Base-by-base conservation (phyloP, 108 stramenopile genomes). In the Conticribra guillardii region DNA sequence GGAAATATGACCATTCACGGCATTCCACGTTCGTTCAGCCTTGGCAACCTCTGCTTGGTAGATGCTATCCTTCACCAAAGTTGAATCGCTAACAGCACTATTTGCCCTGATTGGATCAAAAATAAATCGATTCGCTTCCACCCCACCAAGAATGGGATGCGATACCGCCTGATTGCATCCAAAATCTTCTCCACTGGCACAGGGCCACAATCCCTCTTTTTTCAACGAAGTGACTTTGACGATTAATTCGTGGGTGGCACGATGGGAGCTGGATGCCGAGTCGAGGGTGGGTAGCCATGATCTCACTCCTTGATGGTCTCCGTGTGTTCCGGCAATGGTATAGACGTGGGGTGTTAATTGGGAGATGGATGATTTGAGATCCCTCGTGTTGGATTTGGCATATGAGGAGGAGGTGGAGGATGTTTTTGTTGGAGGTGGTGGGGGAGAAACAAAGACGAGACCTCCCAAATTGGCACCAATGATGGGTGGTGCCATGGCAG, bases 231-330 rank as follows among this genome's bases (percentile, higher is more conserved):
- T 91, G 4, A 94, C 89, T 37, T 69, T 64, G 9, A 94, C 74
- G 5, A 81, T 47, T 3, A 90, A 57, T 60, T 91, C 85, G 54
- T 90, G 90, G 0, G 88, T 80, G 31, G 84, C 63, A 27, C 93
- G 80, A 71, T 94, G 93, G 15, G 69, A 44, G 16, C 80, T 69
- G 0, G 87, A 71, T 19, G 93, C 90, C 9, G 94, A 92, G 78
- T 95, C 94, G 3, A 86, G 70, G n/a, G 84, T 87, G 18, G 91
- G 89, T 18, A 92, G 50, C 91, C 94, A 95, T 30, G 79, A 79
- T 67, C 89, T 82, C 22, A 91, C 80, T 48, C 93, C 93, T 71
- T 91, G 87, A 67, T 89, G 89, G 68, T 94, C 93, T 4, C 93
- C 93, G 51, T 75, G 72, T 0, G 84, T 85, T 23, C 93, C 93